Evolutionary conservation across 306 rosid species (phyloP).

Genomic region (Begonia masoniana): DNA sequence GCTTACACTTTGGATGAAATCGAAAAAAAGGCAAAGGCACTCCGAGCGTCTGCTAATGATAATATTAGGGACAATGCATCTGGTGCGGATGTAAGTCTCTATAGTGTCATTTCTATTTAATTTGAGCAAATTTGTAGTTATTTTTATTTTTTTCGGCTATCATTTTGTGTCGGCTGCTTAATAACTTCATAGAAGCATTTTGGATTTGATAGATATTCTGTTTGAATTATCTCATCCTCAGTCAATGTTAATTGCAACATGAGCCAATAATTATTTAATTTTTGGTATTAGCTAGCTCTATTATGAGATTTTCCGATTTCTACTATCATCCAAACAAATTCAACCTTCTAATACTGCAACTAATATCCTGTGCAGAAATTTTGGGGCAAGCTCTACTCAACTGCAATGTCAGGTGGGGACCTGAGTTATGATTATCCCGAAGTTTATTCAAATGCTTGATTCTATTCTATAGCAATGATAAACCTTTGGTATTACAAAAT

Average conservation of each 20-base stretch:
- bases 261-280: too few relatives aligned
- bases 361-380: slow-evolving; percentile 48
- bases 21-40: slow-evolving; percentile 45
- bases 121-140: too few relatives aligned
- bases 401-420: slow-evolving; percentile 48
- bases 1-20: slow-evolving; percentile 57
- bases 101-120: neutral
- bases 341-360: slow-evolving; percentile 11
- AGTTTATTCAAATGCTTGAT: slow-evolving; percentile 4
- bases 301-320: neutral
- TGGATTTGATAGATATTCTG: too few relatives aligned
- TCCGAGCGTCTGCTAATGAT: slow-evolving; percentile 34
- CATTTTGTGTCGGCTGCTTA: too few relatives aligned
- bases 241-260: too few relatives aligned
- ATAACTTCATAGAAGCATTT: too few relatives aligned
- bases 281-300: neutral
- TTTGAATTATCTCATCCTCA: too few relatives aligned
- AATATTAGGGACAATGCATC: slow-evolving; percentile 34
- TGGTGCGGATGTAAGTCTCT: slow-evolving; percentile 38
- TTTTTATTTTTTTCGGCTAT: too few relatives aligned
- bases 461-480: neutral
- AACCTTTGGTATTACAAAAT: too few relatives aligned
- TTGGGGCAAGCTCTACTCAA: slow-evolving; percentile 38
- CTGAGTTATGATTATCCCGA: neutral
- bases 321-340: neutral